A percentile compares a stretch with the other conserved stretches of the same genome.
These are phyloP conservation scores for Neofusicoccum ribis DNA, from an alignment of 2,329 filamentous ascomycete species.

Conservation along the genomic window DNA sequence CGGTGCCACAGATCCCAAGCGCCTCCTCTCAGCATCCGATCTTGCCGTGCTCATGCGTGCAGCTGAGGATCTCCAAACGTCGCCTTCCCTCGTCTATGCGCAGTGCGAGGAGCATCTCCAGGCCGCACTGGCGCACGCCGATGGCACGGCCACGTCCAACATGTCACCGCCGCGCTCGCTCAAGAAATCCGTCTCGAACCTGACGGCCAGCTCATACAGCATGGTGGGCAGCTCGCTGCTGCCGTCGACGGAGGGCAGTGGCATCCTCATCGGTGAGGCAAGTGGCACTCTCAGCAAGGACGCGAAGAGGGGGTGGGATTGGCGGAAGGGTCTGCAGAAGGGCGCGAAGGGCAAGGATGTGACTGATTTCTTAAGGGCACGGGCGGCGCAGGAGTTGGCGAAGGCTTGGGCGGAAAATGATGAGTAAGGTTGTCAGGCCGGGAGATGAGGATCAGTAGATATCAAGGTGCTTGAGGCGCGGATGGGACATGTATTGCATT, in stretches of 20 bases:
- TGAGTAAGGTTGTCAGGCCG: neutral
- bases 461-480: neutral
- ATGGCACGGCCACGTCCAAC: constrained; percentile 30
- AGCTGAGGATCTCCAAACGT: constrained; percentile 76
- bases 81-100: constrained; percentile 68
- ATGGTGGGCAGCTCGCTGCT: constrained; percentile 73
- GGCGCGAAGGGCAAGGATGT: constrained; percentile 67
- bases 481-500: neutral
- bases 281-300: constrained; percentile 26
- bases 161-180: constrained; percentile 43
- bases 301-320: constrained; percentile 70
- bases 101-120: constrained; percentile 78
- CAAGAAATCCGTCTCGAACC: constrained; percentile 57
- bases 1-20: constrained; percentile 47
- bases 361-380: constrained; percentile 69
- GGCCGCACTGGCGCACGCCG: constrained; percentile 70
- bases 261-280: constrained; percentile 44
- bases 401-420: constrained; percentile 65
- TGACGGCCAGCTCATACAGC: constrained; percentile 58
- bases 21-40: constrained; percentile 67
- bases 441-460: neutral
- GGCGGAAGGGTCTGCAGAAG: constrained; percentile 60
- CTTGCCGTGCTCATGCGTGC: constrained; percentile 75
- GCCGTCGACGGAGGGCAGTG: constrained; percentile 46
- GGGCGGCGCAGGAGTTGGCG: constrained; percentile 72